These are phyloP conservation scores for Peniophora sp. DNA, from an alignment of 1,284 basidiomycete genomes.

Conservation along the genomic window DNA sequence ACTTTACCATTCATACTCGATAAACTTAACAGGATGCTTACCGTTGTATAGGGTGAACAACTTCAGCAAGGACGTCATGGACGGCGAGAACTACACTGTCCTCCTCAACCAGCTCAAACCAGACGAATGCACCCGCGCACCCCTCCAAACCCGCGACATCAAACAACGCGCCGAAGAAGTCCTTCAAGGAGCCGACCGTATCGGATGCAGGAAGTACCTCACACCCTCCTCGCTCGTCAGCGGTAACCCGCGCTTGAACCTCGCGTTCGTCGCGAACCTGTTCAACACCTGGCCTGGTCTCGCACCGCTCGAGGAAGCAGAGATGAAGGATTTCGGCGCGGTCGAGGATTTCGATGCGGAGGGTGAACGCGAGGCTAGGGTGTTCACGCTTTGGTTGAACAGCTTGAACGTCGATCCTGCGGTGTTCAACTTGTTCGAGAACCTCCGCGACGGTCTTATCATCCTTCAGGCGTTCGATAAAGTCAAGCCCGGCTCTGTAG, in stretches of 20 bases:
- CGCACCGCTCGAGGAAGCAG: conserved; percentile 87
- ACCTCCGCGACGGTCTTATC: conserved; percentile 85
- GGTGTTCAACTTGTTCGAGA: conserved; percentile 96
- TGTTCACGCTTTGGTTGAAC: conserved; percentile 98
- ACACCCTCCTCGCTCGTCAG: conserved; percentile 86
- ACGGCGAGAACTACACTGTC: conserved; percentile 96
- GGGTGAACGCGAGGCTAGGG: conserved; percentile 95
- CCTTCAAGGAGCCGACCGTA: conserved; percentile 87
- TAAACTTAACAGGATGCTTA: not conserved
- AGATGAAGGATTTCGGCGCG: conserved; percentile 74
- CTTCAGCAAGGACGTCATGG: conserved; percentile 91
- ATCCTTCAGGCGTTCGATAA: conserved; percentile 97
- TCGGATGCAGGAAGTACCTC: conserved; percentile 94
- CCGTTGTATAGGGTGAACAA: conserved; percentile 73
- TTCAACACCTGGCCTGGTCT: conserved; percentile 98
- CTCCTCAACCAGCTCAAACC: conserved; percentile 94
- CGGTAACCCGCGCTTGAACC: conserved; percentile 97
- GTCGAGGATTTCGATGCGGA: conserved; percentile 99
- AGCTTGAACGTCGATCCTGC: conserved; percentile 92
- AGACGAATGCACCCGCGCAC: conserved; percentile 86
- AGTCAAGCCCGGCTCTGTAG: conserved; percentile 84
- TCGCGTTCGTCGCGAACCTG: conserved; percentile 96
- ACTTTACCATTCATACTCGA: not conserved
- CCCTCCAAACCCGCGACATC: conserved; percentile 81
- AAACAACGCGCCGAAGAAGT: conserved; percentile 86